These are phyloP conservation scores for Candida multigemmis DNA, from an alignment of 805 yeast genomes.

Conservation along the genomic window DNA sequence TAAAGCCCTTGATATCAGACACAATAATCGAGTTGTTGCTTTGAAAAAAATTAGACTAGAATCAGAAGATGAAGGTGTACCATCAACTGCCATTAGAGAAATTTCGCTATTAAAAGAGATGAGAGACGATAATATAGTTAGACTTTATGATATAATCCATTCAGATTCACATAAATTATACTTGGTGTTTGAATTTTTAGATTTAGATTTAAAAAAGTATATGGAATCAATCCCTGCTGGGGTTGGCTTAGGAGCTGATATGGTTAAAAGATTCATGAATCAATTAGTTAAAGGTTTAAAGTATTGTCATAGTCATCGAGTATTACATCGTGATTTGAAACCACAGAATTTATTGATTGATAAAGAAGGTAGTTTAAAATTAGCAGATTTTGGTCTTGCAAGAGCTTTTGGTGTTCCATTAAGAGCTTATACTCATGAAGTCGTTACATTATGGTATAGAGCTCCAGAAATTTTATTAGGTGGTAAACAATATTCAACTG, in stretches of 20 bases:
- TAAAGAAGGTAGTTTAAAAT: conserved; percentile 87
- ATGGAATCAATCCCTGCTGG: conserved; percentile 94
- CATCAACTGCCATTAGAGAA: conserved; percentile 95
- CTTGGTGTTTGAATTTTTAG: conserved; percentile 87
- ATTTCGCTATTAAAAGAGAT: conserved; percentile 90
- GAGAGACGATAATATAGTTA: conserved; percentile 87
- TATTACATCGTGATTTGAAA: conserved; percentile 89
- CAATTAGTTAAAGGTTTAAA: conserved; percentile 86
- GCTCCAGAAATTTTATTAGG: conserved; percentile 95
- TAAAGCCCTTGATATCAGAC: conserved; percentile 83
- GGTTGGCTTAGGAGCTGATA: conserved; percentile 77
- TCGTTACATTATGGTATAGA: conserved; percentile 95
- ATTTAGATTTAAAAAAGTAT: conserved; percentile 89
- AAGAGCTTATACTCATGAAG: conserved; percentile 95
- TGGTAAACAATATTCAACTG: conserved; percentile 94
- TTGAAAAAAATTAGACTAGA: conserved; percentile 90
- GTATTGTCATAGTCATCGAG: conserved; percentile 91
- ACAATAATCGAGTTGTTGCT: conserved; percentile 92
- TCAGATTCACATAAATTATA: conserved; percentile 89
- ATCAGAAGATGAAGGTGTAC: conserved; percentile 97
- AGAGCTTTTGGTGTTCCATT: conserved; percentile 97
- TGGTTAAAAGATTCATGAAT: conserved; percentile 89
- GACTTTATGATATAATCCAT: conserved; percentile 89
- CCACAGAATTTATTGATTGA: conserved; percentile 94
- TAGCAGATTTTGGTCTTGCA: conserved; percentile 82